Base-by-base conservation (phyloP, 169 alveolate species). In the Plasmodium gallinaceum region DNA sequence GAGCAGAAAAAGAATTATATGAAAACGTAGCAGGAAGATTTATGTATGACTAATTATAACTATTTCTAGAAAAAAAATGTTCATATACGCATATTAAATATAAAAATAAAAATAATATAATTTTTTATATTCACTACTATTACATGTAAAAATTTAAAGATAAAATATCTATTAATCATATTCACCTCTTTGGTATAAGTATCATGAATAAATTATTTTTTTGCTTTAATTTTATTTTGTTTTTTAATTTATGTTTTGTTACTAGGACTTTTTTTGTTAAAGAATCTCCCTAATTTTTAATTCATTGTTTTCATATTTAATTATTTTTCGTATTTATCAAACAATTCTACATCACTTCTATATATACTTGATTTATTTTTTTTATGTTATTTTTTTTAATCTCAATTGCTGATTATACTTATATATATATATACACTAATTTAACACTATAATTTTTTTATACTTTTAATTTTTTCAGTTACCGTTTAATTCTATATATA, bases 11-110 rank as follows among this genome's bases (percentile, higher is more conserved):
- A 65, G 90, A 80, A 39, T 68, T 80, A 61, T 80, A 66, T 45
- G 90, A 80, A 43, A 80, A 80, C 52, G 90, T 80, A n/a, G 90
- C 83, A 7, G 90, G 90, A 0, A 52, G 90, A n/a, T 80, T 42
- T 80, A 80, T 80, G 90, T 80, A 80, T 24, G 83, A 80, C 5
- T 80, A 46, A 69, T 4, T 32, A 32, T 2, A 32, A 32, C 39
- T 32, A 32, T 32, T 32, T 32, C 39, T 32, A 32, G 39, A 32
- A 32, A 32, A 32, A 4, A 32, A 32, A 32, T 32, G 1, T 32
- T 32, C 39, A 32, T 4, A 32, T 32, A 1, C 4, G 1, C 39
- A 32, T 32, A 32, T 32, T 32, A 32, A 32, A 32, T 32, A 32
- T 32, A 4, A 32, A 32, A 32, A 32, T 1, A 32, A 32, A 32